A percentile compares a stretch with the other conserved stretches of the same genome.
These are phyloP conservation scores for Daldinia eschscholtzii DNA, from an alignment of 2,329 filamentous ascomycete species.

Conservation along the genomic window DNA sequence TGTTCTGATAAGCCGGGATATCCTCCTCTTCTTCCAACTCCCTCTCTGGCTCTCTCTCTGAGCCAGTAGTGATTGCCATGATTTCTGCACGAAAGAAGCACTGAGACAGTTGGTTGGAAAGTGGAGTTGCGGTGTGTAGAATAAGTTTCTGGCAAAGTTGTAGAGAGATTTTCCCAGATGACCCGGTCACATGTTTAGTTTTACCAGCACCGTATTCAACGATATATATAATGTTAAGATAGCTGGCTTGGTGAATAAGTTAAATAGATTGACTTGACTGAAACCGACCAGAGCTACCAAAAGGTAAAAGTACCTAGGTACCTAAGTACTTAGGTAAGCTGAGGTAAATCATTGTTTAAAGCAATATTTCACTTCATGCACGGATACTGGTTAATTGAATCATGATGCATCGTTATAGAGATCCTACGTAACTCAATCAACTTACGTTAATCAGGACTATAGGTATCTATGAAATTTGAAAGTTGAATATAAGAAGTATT, in stretches of 20 bases:
- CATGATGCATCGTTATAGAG: neutral
- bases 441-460: neutral
- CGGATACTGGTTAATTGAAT: neutral
- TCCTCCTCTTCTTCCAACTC: constrained; percentile 21
- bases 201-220: neutral
- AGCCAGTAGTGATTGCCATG: neutral
- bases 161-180: neutral
- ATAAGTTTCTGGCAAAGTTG: neutral
- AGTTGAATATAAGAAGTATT: too few relatives aligned
- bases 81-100: neutral
- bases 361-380: neutral
- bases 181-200: neutral
- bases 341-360: neutral
- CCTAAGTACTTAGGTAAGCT: too few relatives aligned
- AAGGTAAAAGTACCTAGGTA: too few relatives aligned
- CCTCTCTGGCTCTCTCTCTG: neutral
- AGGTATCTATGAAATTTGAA: too few relatives aligned
- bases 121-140: neutral
- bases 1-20: constrained; percentile 40
- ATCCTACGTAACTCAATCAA: neutral
- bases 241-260: neutral
- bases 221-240: neutral
- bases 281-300: neutral
- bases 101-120: neutral
- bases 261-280: neutral